Evolutionary conservation across 768 basidiomycete genomes (phyloP), one percentile per base, ranked within the genome.

Genomic region (Tricholoma sp.): DNA sequence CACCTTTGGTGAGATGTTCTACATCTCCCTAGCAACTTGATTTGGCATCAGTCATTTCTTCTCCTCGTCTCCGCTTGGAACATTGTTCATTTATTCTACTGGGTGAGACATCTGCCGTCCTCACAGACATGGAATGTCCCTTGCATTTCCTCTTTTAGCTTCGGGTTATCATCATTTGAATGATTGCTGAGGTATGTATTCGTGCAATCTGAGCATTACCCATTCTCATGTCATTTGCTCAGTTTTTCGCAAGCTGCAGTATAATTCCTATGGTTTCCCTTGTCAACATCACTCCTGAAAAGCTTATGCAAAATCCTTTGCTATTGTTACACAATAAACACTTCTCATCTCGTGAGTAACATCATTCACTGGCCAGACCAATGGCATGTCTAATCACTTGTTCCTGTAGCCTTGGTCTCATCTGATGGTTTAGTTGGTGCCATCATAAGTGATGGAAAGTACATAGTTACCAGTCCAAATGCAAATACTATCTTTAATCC

Each of bases 391-490:
- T 41, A 41, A 41, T 41, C 39, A 41, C 39, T 24, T 46, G 21
- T 46, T 46, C 45, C 45, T 46, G 45, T 46, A 46, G 45, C 45
- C 45, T 10, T 46, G 11, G 45, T 24, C 21, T 46, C 45, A 12
- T 46, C 45, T 18, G 53, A 54, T 41, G 37, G 52, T 18, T 22
- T 35, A 19, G 52, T 54, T 37, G 52, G 52, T 24, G 52, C 52
- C 9, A 18, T 39, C 32, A 39, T 54, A 21, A n/a, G 35, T 32
- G 46, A 47, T 21, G 52, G 52, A 21, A n/a, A 31, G 34, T 41
- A 14, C 37, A 54, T 54, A 21, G 21, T 56, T 21, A 56, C 55
- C 21, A 32, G 29, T 49, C 46, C 55, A 4, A 56, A 56, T 49
- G 2, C 21, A 19, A 50, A 49, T 18, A 34, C 21, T 10, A 56